These are phyloP conservation scores for Tetrahymena thermophila DNA, from an alignment of 73 alveolate genomes.

Conservation along the genomic window DNA sequence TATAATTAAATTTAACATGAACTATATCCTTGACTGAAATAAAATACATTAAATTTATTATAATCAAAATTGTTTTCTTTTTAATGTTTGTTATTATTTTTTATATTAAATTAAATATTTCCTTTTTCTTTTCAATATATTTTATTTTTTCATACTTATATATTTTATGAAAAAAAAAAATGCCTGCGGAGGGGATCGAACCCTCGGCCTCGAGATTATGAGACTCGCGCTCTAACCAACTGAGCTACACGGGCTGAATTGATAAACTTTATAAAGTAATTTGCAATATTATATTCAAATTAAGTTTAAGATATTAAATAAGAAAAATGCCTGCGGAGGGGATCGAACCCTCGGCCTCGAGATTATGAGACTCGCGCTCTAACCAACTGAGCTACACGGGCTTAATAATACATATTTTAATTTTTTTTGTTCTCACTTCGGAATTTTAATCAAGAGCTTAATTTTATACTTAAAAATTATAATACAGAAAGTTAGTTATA, in stretches of 20 bases:
- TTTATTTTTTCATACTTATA: background rate
- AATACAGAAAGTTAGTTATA: too few relatives aligned
- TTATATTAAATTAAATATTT: too few relatives aligned
- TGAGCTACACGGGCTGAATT: conserved; percentile 48
- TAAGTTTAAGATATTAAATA: background rate
- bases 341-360: conserved; percentile 57
- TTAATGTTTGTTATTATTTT: too few relatives aligned
- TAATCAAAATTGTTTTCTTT: too few relatives aligned
- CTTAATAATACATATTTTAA: background rate
- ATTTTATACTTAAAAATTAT: too few relatives aligned
- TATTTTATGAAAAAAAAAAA: background rate
- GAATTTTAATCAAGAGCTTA: background rate
- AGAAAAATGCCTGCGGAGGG: conserved; percentile 45
- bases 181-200: conserved; percentile 53
- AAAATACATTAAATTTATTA: background rate
- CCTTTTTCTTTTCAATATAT: too few relatives aligned
- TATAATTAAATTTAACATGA: background rate
- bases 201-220: conserved; percentile 59
- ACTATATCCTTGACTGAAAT: background rate
- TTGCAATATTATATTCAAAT: background rate
- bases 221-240: conserved; percentile 60
- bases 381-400: conserved; percentile 57
- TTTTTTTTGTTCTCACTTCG: background rate
- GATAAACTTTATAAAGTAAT: background rate
- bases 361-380: conserved; percentile 60